Conservation (phyloP, 768 basidiomycete genomes). For the Sistotremastrum suecicum region DNA sequence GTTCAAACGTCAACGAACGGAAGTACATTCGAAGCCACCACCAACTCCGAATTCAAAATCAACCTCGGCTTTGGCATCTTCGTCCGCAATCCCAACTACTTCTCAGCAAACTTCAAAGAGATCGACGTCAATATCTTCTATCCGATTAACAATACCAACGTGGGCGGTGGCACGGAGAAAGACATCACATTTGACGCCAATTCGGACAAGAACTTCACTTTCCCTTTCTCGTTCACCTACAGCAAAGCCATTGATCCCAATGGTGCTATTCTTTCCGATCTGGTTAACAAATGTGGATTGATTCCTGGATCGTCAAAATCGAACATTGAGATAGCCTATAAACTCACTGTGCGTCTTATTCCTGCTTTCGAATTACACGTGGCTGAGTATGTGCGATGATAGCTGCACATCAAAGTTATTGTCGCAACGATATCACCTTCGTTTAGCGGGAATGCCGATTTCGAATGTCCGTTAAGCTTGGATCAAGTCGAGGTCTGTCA, state of each 20-base stretch:
- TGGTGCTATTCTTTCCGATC: slow-evolving; percentile 39
- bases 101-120: slow-evolving; percentile 48
- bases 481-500: too few species aligned
- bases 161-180: slow-evolving; percentile 46
- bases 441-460: too few species aligned
- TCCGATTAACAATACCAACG: slow-evolving; percentile 53
- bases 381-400: too few species aligned
- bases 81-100: slow-evolving; percentile 73
- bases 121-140: slow-evolving; percentile 58
- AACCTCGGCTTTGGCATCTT: slow-evolving; percentile 53
- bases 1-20: slow-evolving; percentile 25
- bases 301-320: slow-evolving; percentile 23
- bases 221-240: slow-evolving; percentile 63
- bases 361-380: too few species aligned
- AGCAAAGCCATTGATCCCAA: slow-evolving; percentile 37
- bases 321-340: slow-evolving; percentile 48
- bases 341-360: slow-evolving; percentile 38
- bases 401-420: too few species aligned
- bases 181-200: slow-evolving; percentile 32
- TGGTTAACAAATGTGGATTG: slow-evolving; percentile 50
- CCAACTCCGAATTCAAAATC: slow-evolving; percentile 32
- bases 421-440: too few species aligned
- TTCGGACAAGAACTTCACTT: slow-evolving; percentile 49
- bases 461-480: too few species aligned
- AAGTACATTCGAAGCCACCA: slow-evolving; percentile 26